These are phyloP conservation scores for Plantago rigida DNA, from an alignment of 305 asterid genomes.

Conservation along the genomic window DNA sequence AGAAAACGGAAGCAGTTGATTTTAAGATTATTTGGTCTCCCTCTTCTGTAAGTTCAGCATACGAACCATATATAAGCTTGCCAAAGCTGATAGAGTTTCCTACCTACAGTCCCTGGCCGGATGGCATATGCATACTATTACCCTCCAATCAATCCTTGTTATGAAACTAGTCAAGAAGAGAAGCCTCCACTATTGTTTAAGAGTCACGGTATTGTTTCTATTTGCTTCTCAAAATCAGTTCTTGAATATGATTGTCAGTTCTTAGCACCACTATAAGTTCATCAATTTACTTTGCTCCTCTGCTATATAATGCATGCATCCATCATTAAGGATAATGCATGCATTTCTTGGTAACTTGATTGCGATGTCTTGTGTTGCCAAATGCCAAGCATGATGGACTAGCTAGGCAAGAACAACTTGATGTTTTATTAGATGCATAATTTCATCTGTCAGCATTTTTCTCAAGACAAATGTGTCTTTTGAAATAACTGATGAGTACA, in stretches of 20 bases:
- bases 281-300: no score
- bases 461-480: no score
- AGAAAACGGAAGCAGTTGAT: slow-evolving; percentile 55
- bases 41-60: slow-evolving; percentile 35
- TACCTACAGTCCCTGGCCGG: slow-evolving; percentile 75
- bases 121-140: slow-evolving; percentile 89
- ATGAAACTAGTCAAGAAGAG: slow-evolving; percentile 59
- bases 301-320: no score
- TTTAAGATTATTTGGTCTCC: slow-evolving; percentile 71
- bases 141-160: slow-evolving; percentile 74
- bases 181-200: slow-evolving; percentile 82
- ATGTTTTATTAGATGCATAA: no score
- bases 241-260: slow-evolving; percentile 13
- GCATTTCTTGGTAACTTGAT: no score
- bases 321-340: no score
- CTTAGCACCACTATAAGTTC: no score
- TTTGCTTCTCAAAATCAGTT: slow-evolving; percentile 10
- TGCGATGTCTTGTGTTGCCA: no score
- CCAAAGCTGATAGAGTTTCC: slow-evolving; percentile 85
- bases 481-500: no score
- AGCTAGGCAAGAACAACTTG: no score
- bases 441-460: no score
- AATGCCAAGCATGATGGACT: no score
- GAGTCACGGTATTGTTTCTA: slow-evolving; percentile 59
- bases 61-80: slow-evolving; percentile 49